Percentiles rank a stretch among this genome's conserved stretches.
Conservation (phyloP, 768 basidiomycete genomes). For the Tylopilus felleus region DNA sequence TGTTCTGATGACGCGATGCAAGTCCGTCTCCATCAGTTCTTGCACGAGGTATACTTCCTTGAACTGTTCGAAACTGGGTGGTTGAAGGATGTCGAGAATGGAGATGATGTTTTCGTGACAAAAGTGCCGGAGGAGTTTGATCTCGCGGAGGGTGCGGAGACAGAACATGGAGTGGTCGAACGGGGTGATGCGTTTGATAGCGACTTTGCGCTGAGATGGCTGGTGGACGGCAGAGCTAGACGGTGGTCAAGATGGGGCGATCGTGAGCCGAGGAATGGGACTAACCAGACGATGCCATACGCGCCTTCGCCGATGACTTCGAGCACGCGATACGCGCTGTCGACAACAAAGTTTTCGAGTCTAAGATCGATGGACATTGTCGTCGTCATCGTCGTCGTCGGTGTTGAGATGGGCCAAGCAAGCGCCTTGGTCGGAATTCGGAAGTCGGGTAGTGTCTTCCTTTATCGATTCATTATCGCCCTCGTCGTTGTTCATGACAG, state of each 20-base stretch:
- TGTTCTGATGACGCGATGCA: constrained; percentile 94
- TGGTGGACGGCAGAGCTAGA: constrained; percentile 70
- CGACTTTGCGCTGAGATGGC: constrained; percentile 79
- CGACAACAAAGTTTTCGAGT: constrained; percentile 48
- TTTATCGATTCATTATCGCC: background rate
- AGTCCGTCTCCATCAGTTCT: constrained; percentile 88
- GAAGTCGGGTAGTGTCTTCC: constrained; percentile 2
- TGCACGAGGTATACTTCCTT: constrained; percentile 77
- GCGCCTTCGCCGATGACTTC: constrained; percentile 94
- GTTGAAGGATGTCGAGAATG: constrained; percentile 90
- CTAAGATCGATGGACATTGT: constrained; percentile 25
- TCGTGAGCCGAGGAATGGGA: constrained; percentile 6
- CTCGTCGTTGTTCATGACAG: background rate
- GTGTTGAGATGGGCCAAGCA: background rate
- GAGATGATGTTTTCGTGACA: constrained; percentile 89
- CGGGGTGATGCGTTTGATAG: constrained; percentile 94
- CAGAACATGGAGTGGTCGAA: constrained; percentile 96
- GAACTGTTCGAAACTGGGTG: constrained; percentile 71
- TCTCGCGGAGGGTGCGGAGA: constrained; percentile 78
- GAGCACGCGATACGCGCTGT: constrained; percentile 62
- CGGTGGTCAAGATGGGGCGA: background rate
- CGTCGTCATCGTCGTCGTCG: constrained; percentile 9
- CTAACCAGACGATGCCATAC: constrained; percentile 81
- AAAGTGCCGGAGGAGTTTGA: constrained; percentile 90
- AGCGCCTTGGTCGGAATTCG: constrained; percentile 19